Percentiles rank a stretch among this genome's conserved stretches.
These are phyloP conservation scores for Canariomyces notabilis DNA, from an alignment of 2,329 filamentous ascomycete genomes.

Conservation along the genomic window DNA sequence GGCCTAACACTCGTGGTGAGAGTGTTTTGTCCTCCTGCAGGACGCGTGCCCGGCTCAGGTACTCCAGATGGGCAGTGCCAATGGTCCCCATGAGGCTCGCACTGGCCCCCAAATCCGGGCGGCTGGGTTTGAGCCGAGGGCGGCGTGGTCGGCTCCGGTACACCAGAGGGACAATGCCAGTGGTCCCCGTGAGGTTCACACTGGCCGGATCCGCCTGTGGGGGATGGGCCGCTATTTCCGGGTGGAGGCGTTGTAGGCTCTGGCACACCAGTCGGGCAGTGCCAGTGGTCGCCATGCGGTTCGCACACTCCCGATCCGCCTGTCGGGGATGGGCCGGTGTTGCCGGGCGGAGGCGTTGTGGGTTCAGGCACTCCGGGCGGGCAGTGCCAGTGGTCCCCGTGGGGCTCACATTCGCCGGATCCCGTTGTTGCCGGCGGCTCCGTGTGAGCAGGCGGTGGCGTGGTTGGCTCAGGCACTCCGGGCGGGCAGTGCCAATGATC, in stretches of 20 bases:
- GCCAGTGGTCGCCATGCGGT: not conserved
- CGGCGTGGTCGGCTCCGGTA: not conserved
- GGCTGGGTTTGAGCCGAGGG: no score
- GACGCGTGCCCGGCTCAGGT: conserved; percentile 8
- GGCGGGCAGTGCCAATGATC: not conserved
- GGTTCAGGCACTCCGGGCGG: conserved; percentile 11
- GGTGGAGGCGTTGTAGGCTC: conserved; percentile 9
- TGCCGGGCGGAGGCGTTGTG: conserved; percentile 3
- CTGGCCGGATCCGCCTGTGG: not conserved
- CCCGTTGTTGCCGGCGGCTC: not conserved
- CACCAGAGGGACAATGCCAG: conserved; percentile 1
- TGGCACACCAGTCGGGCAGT: conserved; percentile 9
- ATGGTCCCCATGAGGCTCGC: not conserved
- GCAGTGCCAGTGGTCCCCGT: conserved; percentile 1
- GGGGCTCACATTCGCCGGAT: not conserved
- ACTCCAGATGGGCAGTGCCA: conserved; percentile 9
- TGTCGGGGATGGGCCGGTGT: not conserved
- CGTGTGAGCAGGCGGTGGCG: not conserved
- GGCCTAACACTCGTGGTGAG: not conserved
- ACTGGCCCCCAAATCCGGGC: not conserved
- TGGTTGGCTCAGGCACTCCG: not conserved
- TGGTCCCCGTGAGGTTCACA: conserved; percentile 1
- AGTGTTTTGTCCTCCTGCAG: not conserved
- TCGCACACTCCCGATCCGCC: not conserved
- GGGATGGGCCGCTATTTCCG: not conserved